Evolutionary conservation across 1,284 basidiomycete genomes (phyloP).

Genomic region (Ceratobasidium sp.): DNA sequence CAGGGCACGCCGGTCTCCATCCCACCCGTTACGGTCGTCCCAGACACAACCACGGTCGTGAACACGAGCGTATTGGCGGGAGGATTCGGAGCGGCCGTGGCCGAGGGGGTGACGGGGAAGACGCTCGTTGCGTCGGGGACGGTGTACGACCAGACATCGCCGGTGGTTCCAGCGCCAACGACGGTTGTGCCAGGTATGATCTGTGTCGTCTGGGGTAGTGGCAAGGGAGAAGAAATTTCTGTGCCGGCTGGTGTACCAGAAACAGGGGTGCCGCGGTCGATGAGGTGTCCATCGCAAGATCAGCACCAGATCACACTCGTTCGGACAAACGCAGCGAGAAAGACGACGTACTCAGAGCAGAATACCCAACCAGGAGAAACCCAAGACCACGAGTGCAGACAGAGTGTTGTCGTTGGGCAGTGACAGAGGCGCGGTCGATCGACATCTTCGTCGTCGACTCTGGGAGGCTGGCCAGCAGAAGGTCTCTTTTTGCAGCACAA

Average conservation of each 20-base stretch:
- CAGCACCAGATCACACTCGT: background rate
- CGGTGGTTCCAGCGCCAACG: slow-evolving; percentile 26
- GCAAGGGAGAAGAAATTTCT: background rate
- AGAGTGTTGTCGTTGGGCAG: no score
- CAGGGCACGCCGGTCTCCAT: slow-evolving; percentile 37
- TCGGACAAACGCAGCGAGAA: background rate
- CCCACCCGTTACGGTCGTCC: slow-evolving; percentile 33
- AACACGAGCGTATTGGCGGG: background rate
- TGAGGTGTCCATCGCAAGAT: slow-evolving; percentile 20
- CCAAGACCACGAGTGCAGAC: background rate
- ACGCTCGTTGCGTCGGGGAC: slow-evolving; percentile 23
- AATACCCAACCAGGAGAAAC: background rate
- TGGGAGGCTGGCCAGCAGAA: no score
- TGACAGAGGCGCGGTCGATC: no score
- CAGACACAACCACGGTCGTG: slow-evolving; percentile 10
- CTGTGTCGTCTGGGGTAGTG: slow-evolving; percentile 5
- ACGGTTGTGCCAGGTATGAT: slow-evolving; percentile 40
- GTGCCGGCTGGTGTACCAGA: background rate
- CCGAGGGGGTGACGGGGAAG: slow-evolving; percentile 11
- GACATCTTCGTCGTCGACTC: no score
- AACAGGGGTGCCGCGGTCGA: background rate
- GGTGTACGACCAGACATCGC: slow-evolving; percentile 44
- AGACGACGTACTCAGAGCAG: background rate
- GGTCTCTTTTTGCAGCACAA: no score
- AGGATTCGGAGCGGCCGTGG: slow-evolving; percentile 7